Evolutionary conservation across 176 grass and related monocot species (phyloP).

Genomic region (Aegilops umbellulata): DNA sequence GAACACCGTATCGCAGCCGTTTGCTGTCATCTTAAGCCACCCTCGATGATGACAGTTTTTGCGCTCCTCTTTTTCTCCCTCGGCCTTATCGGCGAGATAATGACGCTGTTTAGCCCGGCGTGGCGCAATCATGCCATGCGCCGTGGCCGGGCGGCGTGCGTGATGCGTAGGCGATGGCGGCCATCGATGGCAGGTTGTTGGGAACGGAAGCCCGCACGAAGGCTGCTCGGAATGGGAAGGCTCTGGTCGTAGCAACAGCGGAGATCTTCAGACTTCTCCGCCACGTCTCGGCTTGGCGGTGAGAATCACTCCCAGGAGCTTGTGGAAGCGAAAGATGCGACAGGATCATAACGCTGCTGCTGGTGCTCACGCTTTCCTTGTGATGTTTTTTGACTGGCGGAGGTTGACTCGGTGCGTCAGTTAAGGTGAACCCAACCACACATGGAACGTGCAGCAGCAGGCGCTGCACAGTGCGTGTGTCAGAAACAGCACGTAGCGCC

Average conservation of each 20-base stretch:
- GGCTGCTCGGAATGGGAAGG: background rate
- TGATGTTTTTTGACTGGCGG: background rate
- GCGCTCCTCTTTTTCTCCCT: background rate
- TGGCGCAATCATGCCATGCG: constrained; percentile 27
- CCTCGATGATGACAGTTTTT: background rate
- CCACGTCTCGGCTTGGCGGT: background rate
- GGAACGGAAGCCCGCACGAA: background rate
- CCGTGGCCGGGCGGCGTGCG: background rate
- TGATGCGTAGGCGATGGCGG: background rate
- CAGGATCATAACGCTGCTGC: background rate
- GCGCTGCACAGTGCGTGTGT: background rate
- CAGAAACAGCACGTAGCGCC: background rate
- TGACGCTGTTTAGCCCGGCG: background rate
- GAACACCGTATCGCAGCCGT: background rate
- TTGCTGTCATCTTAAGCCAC: constrained; percentile 39
- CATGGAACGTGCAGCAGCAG: background rate
- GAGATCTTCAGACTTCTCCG: background rate
- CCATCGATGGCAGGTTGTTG: background rate
- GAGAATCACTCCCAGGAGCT: background rate
- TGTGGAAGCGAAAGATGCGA: background rate
- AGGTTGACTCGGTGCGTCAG: background rate
- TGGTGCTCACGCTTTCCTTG: constrained; percentile 12
- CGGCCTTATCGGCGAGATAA: background rate
- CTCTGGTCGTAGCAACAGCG: background rate
- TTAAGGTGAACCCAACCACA: background rate